Evolutionary conservation across 768 basidiomycete species (phyloP).

Genomic region (Ramaria rubella): DNA sequence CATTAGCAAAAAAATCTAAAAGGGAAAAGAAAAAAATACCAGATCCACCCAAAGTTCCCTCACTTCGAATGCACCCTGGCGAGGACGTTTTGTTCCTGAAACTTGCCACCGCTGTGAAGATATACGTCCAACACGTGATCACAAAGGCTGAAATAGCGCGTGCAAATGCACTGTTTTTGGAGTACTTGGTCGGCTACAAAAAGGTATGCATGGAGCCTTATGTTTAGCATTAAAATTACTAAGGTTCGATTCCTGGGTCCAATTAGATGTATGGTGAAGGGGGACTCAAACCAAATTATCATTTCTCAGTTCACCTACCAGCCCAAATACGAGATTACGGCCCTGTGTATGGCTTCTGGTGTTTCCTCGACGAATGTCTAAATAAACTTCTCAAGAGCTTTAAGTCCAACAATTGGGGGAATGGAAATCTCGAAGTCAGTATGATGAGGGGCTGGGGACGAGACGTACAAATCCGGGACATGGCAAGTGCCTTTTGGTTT

Average conservation of each 20-base stretch:
- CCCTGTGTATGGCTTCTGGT: no score
- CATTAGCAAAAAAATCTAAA: background rate
- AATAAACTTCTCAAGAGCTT: no score
- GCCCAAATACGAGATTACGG: constrained; percentile 26
- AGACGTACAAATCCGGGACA: constrained; percentile 6
- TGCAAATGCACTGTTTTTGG: no score
- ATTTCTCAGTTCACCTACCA: constrained; percentile 29
- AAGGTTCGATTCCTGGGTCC: no score
- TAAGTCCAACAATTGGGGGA: no score
- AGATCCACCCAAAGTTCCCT: background rate
- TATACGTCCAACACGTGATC: no score
- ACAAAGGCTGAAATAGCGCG: no score
- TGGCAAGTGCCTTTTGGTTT: constrained; percentile 12
- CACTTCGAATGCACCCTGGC: background rate
- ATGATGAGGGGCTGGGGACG: constrained; percentile 25
- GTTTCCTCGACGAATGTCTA: constrained; percentile 29
- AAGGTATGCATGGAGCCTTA: background rate
- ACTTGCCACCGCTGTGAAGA: background rate
- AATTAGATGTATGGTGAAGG: constrained; percentile 27
- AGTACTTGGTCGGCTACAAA: constrained; percentile 8
- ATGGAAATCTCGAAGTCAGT: constrained; percentile 27
- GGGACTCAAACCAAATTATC: constrained; percentile 32
- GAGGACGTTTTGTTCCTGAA: background rate
- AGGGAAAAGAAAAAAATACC: background rate
- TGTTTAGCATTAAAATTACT: background rate